phyloP scores from a whole-genome alignment of 1,139 yeast genomes.

The Arxiozyma bovina region DNA sequence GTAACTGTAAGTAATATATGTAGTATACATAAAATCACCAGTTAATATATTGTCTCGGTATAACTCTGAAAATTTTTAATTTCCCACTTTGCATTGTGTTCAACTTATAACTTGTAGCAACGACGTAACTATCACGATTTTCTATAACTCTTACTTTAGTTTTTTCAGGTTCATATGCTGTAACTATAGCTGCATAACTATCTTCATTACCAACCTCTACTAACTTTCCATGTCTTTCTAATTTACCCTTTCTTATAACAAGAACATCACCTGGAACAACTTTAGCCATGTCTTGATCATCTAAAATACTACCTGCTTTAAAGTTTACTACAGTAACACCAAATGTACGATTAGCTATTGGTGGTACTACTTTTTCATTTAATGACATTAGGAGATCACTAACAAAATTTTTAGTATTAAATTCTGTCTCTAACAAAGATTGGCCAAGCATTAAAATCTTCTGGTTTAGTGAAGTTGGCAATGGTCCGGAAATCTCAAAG shows the following conservation, averaged over 20 bases:
- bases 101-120: conserved; percentile 55
- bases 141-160: conserved; percentile 71
- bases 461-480: conserved; percentile 3
- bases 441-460: conserved; percentile 7
- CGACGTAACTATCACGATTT: conserved; percentile 48
- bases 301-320: conserved; percentile 48
- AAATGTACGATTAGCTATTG: conserved; percentile 58
- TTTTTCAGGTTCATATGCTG: conserved; percentile 68
- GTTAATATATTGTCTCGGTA: conserved; percentile 53
- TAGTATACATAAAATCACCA: conserved; percentile 36
- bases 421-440: conserved; percentile 2
- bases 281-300: conserved; percentile 33
- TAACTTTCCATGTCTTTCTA: conserved; percentile 51
- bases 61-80: conserved; percentile 65
- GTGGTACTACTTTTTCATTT: conserved; percentile 33
- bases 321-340: conserved; percentile 62
- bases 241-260: conserved; percentile 65
- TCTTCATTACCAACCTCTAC: conserved; percentile 42
- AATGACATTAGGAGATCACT: conserved; percentile 26
- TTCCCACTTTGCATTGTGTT: conserved; percentile 72
- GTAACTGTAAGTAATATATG: background rate
- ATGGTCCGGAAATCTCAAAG: conserved; percentile 2
- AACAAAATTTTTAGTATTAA: conserved; percentile 7
- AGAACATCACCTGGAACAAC: conserved; percentile 78
- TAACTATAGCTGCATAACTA: conserved; percentile 45